phyloP scores from a whole-genome alignment of 768 basidiomycete species.

The Kwoniella sp. region DNA sequence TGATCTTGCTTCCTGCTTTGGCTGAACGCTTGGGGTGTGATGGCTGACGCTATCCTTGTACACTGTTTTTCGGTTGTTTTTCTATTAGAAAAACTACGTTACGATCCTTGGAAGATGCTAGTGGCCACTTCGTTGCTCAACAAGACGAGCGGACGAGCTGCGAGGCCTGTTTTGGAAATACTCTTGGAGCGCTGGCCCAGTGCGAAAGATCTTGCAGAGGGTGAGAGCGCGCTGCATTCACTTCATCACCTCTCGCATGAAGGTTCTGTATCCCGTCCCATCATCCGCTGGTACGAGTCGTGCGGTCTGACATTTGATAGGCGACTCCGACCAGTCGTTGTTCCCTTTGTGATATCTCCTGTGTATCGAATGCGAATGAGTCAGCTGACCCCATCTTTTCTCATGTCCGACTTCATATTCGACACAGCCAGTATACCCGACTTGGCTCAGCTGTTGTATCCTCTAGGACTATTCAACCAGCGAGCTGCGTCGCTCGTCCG shows the following conservation, averaged over 20 bases:
- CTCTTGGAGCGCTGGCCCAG: constrained; percentile 66
- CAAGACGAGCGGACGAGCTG: constrained; percentile 67
- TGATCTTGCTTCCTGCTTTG: neutral
- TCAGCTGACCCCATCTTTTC: no score
- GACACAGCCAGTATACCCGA: constrained; percentile 59
- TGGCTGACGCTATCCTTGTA: no score
- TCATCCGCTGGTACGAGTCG: no score
- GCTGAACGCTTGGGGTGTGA: no score
- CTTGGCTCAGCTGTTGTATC: constrained; percentile 60
- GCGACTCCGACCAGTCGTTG: no score
- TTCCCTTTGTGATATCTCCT: no score
- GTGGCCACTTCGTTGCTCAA: constrained; percentile 71
- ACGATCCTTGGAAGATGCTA: constrained; percentile 68
- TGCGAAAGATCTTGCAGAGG: constrained; percentile 63
- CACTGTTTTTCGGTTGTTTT: neutral
- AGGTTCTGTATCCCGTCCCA: no score
- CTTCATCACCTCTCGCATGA: neutral
- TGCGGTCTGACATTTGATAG: no score
- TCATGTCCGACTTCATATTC: neutral
- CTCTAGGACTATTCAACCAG: constrained; percentile 66
- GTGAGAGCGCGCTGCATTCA: constrained; percentile 54
- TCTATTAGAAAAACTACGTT: constrained; percentile 39
- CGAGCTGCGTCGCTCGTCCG: constrained; percentile 64
- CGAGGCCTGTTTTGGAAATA: constrained; percentile 68
- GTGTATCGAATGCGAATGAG: no score